These are phyloP conservation scores for Phycomyces blakesleeanus DNA, from an alignment of 192 early-diverging fungal species.

Conservation along the genomic window DNA sequence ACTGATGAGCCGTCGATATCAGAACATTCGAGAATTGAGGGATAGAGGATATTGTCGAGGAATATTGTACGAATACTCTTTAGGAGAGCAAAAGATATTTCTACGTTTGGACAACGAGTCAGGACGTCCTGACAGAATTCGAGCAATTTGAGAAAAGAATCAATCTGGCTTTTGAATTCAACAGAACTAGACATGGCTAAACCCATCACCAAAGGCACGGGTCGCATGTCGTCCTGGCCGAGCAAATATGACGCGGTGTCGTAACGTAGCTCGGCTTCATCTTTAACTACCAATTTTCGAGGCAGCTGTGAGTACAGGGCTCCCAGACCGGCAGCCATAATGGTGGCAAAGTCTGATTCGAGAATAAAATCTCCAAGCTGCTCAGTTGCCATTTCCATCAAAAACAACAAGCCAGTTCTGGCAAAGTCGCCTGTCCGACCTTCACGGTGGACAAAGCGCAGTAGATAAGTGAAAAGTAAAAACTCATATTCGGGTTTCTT, in stretches of 20 bases:
- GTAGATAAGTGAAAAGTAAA: slow-evolving; percentile 83
- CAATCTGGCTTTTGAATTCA: slow-evolving; percentile 63
- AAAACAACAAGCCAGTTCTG: slow-evolving; percentile 76
- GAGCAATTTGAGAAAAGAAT: slow-evolving; percentile 62
- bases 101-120: slow-evolving; percentile 60
- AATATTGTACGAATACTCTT: slow-evolving; percentile 71
- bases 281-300: slow-evolving; percentile 62
- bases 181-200: slow-evolving; percentile 43
- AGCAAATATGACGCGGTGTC: slow-evolving; percentile 28
- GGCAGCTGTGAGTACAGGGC: slow-evolving; percentile 90
- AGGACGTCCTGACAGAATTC: slow-evolving; percentile 75
- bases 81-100: slow-evolving; percentile 57
- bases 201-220: neutral
- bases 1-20: slow-evolving; percentile 91
- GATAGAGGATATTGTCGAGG: slow-evolving; percentile 82
- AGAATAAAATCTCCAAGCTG: slow-evolving; percentile 81
- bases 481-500: slow-evolving; percentile 69
- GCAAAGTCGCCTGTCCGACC: slow-evolving; percentile 86
- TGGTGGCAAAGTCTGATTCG: slow-evolving; percentile 77
- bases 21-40: slow-evolving; percentile 81
- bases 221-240: slow-evolving; percentile 24
- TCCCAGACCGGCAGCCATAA: slow-evolving; percentile 80
- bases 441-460: slow-evolving; percentile 85
- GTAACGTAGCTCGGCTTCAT: slow-evolving; percentile 27
- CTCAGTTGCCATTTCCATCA: slow-evolving; percentile 75